Evolutionary conservation across 2,329 filamentous ascomycete species (phyloP).

Genomic region (Ilyonectria mors-panacis): DNA sequence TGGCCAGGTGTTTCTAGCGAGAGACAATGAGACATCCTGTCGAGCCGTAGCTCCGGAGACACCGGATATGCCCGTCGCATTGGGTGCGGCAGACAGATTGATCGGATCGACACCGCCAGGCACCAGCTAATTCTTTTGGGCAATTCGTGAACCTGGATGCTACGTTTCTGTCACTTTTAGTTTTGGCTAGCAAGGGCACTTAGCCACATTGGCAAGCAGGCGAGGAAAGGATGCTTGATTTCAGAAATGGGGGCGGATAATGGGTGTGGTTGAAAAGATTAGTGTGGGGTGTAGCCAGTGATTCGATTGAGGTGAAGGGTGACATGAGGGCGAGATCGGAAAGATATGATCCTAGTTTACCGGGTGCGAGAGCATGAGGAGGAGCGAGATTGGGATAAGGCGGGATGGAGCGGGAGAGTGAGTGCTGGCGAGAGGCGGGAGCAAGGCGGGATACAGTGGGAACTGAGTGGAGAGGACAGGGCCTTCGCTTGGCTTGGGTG

Average conservation of each 20-base stretch:
- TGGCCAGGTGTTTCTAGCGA: slow-evolving; percentile 9
- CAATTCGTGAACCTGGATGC: slow-evolving; percentile 31
- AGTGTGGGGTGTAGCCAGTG: slow-evolving; percentile 11
- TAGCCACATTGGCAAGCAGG: slow-evolving; percentile 5
- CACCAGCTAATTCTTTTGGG: slow-evolving; percentile 27
- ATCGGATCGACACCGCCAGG: slow-evolving; percentile 33
- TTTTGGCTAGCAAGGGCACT: slow-evolving; percentile 26
- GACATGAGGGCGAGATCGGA: background rate
- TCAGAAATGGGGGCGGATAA: slow-evolving; percentile 2
- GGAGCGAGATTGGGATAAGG: slow-evolving; percentile 1
- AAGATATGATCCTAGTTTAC: background rate
- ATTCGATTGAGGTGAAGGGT: background rate
- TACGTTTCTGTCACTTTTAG: slow-evolving; percentile 20
- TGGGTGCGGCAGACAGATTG: slow-evolving; percentile 33
- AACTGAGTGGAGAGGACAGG: background rate
- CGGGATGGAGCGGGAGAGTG: background rate
- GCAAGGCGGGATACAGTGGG: background rate
- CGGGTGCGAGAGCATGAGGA: background rate
- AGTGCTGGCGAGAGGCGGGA: background rate
- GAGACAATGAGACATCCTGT: slow-evolving; percentile 12
- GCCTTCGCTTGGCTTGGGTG: background rate
- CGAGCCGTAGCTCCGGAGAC: slow-evolving; percentile 24
- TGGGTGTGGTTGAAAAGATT: background rate
- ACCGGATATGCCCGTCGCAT: slow-evolving; percentile 22
- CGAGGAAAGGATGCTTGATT: slow-evolving; percentile 13